A percentile compares a stretch with the other conserved stretches of the same genome.
Evolutionary conservation across 163 green algal genomes (phyloP).

Genomic region (Scenedesmus sp.): DNA sequence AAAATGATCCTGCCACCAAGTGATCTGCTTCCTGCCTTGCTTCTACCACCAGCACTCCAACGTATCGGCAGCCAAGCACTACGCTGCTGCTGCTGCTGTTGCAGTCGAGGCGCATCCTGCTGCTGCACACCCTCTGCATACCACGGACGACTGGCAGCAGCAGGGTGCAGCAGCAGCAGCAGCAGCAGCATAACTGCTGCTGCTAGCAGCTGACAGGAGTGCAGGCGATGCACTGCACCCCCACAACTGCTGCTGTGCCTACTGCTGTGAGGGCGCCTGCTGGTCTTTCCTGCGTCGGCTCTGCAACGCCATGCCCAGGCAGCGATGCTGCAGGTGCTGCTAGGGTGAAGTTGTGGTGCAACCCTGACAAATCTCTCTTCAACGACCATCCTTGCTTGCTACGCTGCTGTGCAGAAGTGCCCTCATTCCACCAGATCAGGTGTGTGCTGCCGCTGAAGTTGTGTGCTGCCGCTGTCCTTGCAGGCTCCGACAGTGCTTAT

Average conservation of each 20-base stretch:
- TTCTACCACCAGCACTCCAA: neutral
- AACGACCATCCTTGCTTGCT: neutral
- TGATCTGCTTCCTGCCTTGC: neutral
- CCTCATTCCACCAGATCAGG: neutral
- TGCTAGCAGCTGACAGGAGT: neutral
- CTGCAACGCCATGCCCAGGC: neutral
- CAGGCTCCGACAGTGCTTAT: neutral
- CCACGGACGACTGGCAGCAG: neutral
- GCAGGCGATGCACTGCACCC: neutral
- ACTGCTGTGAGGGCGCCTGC: neutral
- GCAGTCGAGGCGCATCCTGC: neutral
- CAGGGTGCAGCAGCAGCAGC: constrained; percentile 4
- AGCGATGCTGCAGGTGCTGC: neutral
- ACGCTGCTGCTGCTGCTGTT: neutral
- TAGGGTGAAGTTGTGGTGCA: neutral
- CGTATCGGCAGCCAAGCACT: neutral
- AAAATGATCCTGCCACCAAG: neutral
- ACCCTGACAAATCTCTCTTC: no score
- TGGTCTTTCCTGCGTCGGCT: neutral
- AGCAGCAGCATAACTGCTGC: neutral
- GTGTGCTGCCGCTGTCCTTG: neutral
- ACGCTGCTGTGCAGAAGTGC: neutral
- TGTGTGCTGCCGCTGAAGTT: constrained; percentile 1
- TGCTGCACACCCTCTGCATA: neutral
- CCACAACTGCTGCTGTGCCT: neutral